phyloP scores from a whole-genome alignment of 2,329 filamentous ascomycete genomes.

The Xylaria sp. region DNA sequence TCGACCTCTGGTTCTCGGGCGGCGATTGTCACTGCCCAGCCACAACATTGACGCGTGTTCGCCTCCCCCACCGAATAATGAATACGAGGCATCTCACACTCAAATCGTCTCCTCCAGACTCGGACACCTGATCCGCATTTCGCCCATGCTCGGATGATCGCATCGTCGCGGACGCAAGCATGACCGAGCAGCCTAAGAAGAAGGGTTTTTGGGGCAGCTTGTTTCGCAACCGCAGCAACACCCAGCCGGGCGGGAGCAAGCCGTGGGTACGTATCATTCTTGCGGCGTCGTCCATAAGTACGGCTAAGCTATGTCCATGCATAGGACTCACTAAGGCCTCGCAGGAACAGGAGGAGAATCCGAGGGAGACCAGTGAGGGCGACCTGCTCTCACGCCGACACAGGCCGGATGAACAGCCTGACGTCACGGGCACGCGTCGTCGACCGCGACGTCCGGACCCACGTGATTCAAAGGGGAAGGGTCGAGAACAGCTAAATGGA shows the following conservation, averaged over 20 bases:
- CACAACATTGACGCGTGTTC: slow-evolving; percentile 46
- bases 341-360: slow-evolving; percentile 47
- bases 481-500: slow-evolving; percentile 49
- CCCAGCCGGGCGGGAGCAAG: slow-evolving; percentile 49
- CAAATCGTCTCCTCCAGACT: slow-evolving; percentile 32
- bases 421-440: slow-evolving; percentile 50
- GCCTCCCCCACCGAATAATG: slow-evolving; percentile 39
- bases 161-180: slow-evolving; percentile 34
- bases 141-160: slow-evolving; percentile 26
- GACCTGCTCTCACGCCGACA: slow-evolving; percentile 47
- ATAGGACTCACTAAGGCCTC: slow-evolving; percentile 32
- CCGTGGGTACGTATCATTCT: slow-evolving; percentile 50
- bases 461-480: slow-evolving; percentile 53
- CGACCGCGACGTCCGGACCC: slow-evolving; percentile 55
- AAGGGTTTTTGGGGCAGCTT: slow-evolving; percentile 61
- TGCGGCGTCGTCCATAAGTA: slow-evolving; percentile 22
- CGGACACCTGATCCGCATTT: slow-evolving; percentile 32
- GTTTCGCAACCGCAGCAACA: slow-evolving; percentile 59
- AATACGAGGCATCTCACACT: slow-evolving; percentile 37
- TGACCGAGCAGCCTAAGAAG: slow-evolving; percentile 52
- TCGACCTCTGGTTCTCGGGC: slow-evolving; percentile 18
- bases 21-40: slow-evolving; percentile 40
- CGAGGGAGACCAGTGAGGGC: slow-evolving; percentile 50
- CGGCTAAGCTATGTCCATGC: slow-evolving; percentile 31
- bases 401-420: slow-evolving; percentile 37